Percentiles rank a stretch among this genome's conserved stretches.
These are phyloP conservation scores for Ricinus communis DNA, from an alignment of 345 rosid genomes.

Conservation along the genomic window DNA sequence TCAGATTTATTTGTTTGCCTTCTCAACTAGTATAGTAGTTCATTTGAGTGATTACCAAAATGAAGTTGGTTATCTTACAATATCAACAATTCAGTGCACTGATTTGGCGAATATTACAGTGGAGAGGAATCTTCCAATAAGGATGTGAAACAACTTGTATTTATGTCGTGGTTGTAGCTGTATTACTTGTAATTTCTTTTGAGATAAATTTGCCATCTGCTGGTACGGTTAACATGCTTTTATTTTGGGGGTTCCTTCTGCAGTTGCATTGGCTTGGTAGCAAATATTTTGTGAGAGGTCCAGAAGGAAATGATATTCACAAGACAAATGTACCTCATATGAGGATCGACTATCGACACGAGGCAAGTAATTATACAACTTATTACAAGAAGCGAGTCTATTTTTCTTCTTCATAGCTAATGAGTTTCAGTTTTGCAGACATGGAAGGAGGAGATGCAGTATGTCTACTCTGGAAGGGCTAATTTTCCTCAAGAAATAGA, in stretches of 20 bases:
- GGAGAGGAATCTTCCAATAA: neutral
- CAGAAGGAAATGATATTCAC: conserved; percentile 51
- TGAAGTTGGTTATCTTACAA: neutral
- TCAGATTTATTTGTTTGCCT: neutral
- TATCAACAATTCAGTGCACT: neutral
- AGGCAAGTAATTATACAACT: conserved; percentile 21
- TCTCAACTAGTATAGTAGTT: neutral
- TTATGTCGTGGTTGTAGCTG: neutral
- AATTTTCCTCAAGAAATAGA: conserved; percentile 39
- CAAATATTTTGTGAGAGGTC: conserved; percentile 40
- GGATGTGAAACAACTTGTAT: neutral
- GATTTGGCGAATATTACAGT: neutral
- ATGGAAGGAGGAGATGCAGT: conserved; percentile 59
- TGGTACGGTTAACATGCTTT: neutral
- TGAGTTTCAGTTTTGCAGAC: conserved; percentile 34
- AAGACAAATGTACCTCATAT: conserved; percentile 47
- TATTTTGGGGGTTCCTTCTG: neutral
- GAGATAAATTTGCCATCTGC: neutral
- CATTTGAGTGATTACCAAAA: neutral
- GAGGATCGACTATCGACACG: conserved; percentile 45
- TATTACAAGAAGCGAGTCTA: neutral
- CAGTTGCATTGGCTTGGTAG: conserved; percentile 55
- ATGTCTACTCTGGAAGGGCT: conserved; percentile 40
- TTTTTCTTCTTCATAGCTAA: conserved; percentile 8
- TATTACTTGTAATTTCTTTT: neutral